Conservation (phyloP, 1,284 basidiomycete genomes). For the Anthracocystis panici-leucophaei region DNA sequence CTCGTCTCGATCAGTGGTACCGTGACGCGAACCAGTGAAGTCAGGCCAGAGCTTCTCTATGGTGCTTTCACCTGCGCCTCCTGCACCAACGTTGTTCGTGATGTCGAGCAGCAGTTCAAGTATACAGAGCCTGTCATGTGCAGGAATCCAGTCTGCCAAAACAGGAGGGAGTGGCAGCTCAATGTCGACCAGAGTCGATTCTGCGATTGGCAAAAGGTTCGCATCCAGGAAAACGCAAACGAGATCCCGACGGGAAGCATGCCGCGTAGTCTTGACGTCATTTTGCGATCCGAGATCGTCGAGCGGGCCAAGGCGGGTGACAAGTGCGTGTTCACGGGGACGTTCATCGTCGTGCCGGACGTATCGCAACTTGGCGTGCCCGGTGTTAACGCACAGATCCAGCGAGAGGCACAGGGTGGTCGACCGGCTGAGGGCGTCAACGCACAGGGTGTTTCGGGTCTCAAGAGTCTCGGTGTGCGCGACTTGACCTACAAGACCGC, state of each 20-base stretch:
- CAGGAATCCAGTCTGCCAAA: slow-evolving; percentile 91
- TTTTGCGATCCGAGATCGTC: slow-evolving; percentile 92
- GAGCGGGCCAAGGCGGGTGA: slow-evolving; percentile 98
- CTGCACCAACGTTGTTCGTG: slow-evolving; percentile 87
- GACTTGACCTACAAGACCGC: slow-evolving; percentile 99
- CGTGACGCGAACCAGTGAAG: slow-evolving; percentile 96
- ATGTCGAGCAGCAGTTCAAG: slow-evolving; percentile 99
- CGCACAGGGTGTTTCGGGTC: slow-evolving; percentile 88
- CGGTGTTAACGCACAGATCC: slow-evolving; percentile 92
- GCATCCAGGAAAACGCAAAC: slow-evolving; percentile 98
- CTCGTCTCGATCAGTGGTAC: slow-evolving; percentile 66
- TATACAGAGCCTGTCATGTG: slow-evolving; percentile 98
- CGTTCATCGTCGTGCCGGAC: slow-evolving; percentile 98
- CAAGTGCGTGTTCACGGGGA: slow-evolving; percentile 97
- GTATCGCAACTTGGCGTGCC: slow-evolving; percentile 95
- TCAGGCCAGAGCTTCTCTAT: slow-evolving; percentile 91
- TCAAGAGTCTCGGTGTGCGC: slow-evolving; percentile 93
- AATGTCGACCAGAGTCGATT: slow-evolving; percentile 97
- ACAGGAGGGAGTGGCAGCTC: slow-evolving; percentile 89
- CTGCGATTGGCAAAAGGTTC: slow-evolving; percentile 98
- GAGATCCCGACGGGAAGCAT: slow-evolving; percentile 97
- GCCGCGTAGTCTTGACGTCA: slow-evolving; percentile 83
- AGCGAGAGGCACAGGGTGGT: slow-evolving; percentile 81
- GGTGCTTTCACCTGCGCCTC: slow-evolving; percentile 93
- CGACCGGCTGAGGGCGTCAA: slow-evolving; percentile 74